A percentile compares a stretch with the other conserved stretches of the same genome.
These are phyloP conservation scores for Coemansia brasiliensis DNA, from an alignment of 192 early-diverging fungal species.

Conservation along the genomic window DNA sequence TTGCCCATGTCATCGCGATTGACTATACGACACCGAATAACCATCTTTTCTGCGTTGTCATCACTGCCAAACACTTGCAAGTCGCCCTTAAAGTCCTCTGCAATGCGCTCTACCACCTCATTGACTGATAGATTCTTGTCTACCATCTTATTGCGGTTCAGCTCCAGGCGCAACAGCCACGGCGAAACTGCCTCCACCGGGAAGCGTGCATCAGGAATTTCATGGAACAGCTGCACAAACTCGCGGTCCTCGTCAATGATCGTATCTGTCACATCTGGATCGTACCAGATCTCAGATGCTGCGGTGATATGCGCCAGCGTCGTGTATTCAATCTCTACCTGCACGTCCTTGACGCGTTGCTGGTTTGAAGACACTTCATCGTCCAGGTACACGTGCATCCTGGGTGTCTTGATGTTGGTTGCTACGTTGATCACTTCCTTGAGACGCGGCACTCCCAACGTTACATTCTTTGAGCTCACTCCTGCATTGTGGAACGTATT, in stretches of 20 bases:
- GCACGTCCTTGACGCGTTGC: conserved; percentile 85
- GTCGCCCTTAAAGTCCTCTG: conserved; percentile 75
- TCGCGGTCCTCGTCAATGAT: conserved; percentile 85
- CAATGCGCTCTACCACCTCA: conserved; percentile 76
- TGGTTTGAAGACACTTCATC: conserved; percentile 70
- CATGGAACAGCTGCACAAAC: conserved; percentile 82
- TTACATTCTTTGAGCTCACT: conserved; percentile 96
- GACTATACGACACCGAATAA: conserved; percentile 86
- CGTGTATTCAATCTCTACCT: conserved; percentile 87
- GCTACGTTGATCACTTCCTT: conserved; percentile 99
- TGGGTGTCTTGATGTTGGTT: conserved; percentile 93
- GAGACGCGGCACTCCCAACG: conserved; percentile 95
- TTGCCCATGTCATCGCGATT: conserved; percentile 60
- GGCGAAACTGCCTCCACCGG: conserved; percentile 63
- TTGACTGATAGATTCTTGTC: conserved; percentile 88
- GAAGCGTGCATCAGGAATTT: conserved; percentile 78
- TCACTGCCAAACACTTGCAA: conserved; percentile 82
- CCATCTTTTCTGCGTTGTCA: conserved; percentile 85
- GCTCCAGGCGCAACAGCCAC: conserved; percentile 75
- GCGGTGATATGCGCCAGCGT: conserved; percentile 82
- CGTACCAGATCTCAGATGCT: conserved; percentile 93
- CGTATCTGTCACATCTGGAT: conserved; percentile 81
- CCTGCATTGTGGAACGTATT: conserved; percentile 99
- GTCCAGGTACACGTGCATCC: conserved; percentile 73
- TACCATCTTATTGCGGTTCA: conserved; percentile 80